Base-by-base conservation (phyloP, 805 yeast genomes). In the Priceomyces fermenticarens region DNA sequence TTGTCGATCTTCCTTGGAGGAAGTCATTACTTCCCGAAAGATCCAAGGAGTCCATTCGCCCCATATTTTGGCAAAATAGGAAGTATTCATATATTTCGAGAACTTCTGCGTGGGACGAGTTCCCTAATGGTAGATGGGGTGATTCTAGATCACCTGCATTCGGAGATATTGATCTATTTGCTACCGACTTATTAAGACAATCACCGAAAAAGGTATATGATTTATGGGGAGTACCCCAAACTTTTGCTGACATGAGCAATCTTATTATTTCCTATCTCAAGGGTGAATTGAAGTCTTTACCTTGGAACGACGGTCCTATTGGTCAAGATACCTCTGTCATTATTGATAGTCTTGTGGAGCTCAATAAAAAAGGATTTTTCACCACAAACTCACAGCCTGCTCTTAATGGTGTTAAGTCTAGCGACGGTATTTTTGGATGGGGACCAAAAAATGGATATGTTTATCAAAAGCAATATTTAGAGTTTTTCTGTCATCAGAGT, bases 51-150 rank as follows among this genome's bases (percentile, higher is more conserved):
- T 68, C 83, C 26, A 90, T 91, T 38, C 80, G 97, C 57, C 98
- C 98, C 12, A 91, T 91, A 47, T 91, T 91, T 64, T 91, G 98
- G 98, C 85, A 88, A 60, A 85, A 88, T 62, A 80, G 97, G 70
- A 90, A 90, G 55, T 85, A 85, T 62, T 82, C 95, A 11, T 91
- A 91, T 60, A 81, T 88, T 46, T 78, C 88, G 36, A 77, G 98
- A 62, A 91, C 97, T 7, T 80, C 93, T 17, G 83, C 85, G 42
- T 93, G 99, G 89, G 99, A 93, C 66, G 99, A 93, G 63, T 93
- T 91, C 58, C 99, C 99, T 38, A 93, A 91, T 63, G 99, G 99
- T 45, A 77, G 99, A 68, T 93, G 97, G 90, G 99, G 99, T 55
- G 97, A 93, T 61, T 87, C 97, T 3, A 75, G 96, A 44, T 93